Evolutionary conservation across 345 rosid genomes (phyloP).

Genomic region (Eucalyptus lansdowneana): DNA sequence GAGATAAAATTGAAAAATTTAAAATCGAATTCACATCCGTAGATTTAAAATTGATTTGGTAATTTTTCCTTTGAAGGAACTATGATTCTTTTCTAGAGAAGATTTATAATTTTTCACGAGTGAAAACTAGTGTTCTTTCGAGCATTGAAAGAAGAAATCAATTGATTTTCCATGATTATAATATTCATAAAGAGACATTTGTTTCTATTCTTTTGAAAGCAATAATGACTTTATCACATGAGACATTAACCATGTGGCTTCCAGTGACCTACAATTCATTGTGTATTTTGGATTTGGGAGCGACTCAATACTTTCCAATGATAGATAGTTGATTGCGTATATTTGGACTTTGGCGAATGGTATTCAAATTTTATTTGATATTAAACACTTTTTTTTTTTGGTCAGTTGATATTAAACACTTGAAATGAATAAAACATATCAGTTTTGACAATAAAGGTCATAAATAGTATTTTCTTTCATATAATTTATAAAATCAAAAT

Average conservation of each 20-base stretch:
- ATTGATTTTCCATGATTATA: neutral
- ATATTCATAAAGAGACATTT: neutral
- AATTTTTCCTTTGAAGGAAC: neutral
- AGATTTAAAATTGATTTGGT: neutral
- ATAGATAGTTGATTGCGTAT: neutral
- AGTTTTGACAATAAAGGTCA: neutral
- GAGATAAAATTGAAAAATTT: neutral
- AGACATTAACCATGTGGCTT: neutral
- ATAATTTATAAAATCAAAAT: neutral
- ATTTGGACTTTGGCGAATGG: neutral
- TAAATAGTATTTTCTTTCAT: neutral
- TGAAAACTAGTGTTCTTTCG: neutral
- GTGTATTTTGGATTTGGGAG: neutral
- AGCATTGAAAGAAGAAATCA: neutral
- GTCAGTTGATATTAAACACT: neutral
- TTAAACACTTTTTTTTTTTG: neutral
- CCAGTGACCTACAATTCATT: neutral
- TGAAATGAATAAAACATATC: neutral
- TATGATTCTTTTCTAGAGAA: neutral
- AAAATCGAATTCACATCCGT: rapidly evolving
- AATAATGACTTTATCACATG: neutral
- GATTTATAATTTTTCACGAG: neutral
- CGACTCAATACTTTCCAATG: neutral
- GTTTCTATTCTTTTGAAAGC: neutral
- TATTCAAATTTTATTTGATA: neutral